Conservation (phyloP, 805 yeast species). For the Saturnispora kantuleensis region DNA sequence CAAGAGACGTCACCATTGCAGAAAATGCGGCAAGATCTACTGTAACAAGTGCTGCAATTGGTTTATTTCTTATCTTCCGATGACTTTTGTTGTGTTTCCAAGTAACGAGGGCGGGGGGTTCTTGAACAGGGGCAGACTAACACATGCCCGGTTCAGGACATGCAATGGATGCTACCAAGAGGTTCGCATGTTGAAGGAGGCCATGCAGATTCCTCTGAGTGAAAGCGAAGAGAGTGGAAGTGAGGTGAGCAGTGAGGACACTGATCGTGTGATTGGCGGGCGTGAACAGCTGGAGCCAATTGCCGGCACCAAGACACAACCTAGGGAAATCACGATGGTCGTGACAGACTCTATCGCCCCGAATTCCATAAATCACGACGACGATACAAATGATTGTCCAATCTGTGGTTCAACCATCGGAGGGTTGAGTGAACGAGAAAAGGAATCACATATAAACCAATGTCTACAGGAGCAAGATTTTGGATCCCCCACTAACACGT, state of each 20-base stretch:
- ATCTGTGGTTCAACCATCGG: constrained; percentile 28
- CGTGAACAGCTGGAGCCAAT: background rate
- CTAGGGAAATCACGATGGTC: constrained; percentile 12
- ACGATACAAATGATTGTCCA: constrained; percentile 34
- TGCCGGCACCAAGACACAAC: constrained; percentile 7
- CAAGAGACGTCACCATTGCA: constrained; percentile 74
- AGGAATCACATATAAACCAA: constrained; percentile 58
- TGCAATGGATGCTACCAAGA: constrained; percentile 68
- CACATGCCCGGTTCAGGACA: constrained; percentile 55
- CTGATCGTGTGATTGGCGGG: background rate
- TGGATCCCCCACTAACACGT: constrained; percentile 39
- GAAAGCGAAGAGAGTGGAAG: background rate
- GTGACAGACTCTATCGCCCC: background rate
- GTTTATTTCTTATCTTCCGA: constrained; percentile 44
- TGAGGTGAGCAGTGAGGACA: constrained; percentile 1
- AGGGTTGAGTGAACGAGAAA: constrained; percentile 21
- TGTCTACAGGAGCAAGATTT: constrained; percentile 57
- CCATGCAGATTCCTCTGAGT: constrained; percentile 24
- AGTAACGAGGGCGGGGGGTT: constrained; percentile 10
- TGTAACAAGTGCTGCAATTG: constrained; percentile 60
- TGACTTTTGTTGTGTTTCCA: constrained; percentile 46
- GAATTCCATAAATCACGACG: constrained; percentile 9
- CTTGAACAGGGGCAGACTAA: constrained; percentile 19
- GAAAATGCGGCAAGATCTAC: constrained; percentile 70
- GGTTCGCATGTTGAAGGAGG: constrained; percentile 38